Conservation (phyloP, 2,329 filamentous ascomycete species). For the Alternaria gansuensis region DNA sequence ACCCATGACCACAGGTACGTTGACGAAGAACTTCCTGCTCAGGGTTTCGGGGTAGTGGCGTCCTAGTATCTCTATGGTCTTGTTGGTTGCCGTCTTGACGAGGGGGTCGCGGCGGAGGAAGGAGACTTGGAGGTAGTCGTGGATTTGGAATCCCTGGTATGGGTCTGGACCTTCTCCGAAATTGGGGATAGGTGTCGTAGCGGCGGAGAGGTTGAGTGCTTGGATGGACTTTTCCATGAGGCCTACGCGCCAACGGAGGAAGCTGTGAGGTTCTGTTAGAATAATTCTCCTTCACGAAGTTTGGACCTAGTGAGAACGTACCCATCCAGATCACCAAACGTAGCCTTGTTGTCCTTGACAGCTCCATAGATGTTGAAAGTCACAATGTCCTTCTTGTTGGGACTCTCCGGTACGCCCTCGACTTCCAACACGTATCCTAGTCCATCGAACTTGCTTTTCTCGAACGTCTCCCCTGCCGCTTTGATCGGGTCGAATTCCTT, state of each 20-base stretch:
- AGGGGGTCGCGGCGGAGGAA: slow-evolving; percentile 83
- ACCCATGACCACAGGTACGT: slow-evolving; percentile 89
- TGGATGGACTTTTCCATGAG: slow-evolving; percentile 88
- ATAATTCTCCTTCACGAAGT: neutral
- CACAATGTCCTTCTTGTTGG: slow-evolving; percentile 70
- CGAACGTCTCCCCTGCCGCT: slow-evolving; percentile 69
- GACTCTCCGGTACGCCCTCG: slow-evolving; percentile 61
- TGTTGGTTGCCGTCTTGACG: slow-evolving; percentile 77
- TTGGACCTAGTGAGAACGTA: slow-evolving; percentile 53
- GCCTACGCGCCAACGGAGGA: slow-evolving; percentile 87
- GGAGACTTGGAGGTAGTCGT: slow-evolving; percentile 89
- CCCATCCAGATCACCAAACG: slow-evolving; percentile 84
- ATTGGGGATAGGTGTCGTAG: slow-evolving; percentile 75
- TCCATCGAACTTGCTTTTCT: slow-evolving; percentile 74
- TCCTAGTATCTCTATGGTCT: slow-evolving; percentile 83
- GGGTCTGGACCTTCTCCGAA: slow-evolving; percentile 73
- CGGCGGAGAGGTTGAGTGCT: slow-evolving; percentile 74
- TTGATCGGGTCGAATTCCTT: slow-evolving; percentile 76
- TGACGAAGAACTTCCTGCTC: slow-evolving; percentile 93
- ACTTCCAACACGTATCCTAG: slow-evolving; percentile 85
- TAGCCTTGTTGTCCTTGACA: slow-evolving; percentile 80
- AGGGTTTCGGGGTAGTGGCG: slow-evolving; percentile 89
- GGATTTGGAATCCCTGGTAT: slow-evolving; percentile 90
- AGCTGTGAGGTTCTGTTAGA: slow-evolving; percentile 62
- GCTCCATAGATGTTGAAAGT: slow-evolving; percentile 95